phyloP scores from a whole-genome alignment of 2,329 filamentous ascomycete species.

The Exophiala spinifera region DNA sequence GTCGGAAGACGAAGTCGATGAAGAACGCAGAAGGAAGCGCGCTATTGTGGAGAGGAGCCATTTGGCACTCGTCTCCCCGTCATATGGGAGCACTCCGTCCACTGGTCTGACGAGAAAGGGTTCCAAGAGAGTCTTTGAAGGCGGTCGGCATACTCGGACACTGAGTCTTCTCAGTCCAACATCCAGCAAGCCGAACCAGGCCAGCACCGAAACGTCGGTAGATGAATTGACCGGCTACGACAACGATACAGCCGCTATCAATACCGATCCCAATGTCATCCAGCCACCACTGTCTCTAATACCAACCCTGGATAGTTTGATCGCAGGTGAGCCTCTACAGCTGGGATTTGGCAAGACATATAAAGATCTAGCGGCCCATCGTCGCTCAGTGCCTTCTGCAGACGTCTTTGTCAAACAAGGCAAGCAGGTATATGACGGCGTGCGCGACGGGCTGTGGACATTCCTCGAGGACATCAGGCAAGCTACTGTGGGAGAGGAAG shows the following conservation, averaged over 20 bases:
- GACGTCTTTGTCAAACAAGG: constrained; percentile 54
- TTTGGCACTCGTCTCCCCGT: neutral
- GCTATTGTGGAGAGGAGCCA: constrained; percentile 20
- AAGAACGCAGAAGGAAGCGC: constrained; percentile 21
- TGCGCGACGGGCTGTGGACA: constrained; percentile 85
- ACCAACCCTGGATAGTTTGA: constrained; percentile 25
- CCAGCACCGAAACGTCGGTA: neutral
- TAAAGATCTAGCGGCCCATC: constrained; percentile 40
- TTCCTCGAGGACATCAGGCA: constrained; percentile 95
- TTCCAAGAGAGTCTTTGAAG: constrained; percentile 64
- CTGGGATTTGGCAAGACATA: constrained; percentile 29
- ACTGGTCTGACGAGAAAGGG: constrained; percentile 27
- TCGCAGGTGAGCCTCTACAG: constrained; percentile 23
- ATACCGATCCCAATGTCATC: neutral
- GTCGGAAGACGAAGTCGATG: constrained; percentile 18
- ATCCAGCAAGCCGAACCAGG: constrained; percentile 1
- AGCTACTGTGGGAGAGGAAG: constrained; percentile 93
- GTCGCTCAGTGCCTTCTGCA: constrained; percentile 43
- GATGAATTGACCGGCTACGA: neutral
- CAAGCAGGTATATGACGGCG: constrained; percentile 83
- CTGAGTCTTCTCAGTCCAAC: constrained; percentile 68
- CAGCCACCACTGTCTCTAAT: constrained; percentile 16
- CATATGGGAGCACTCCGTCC: neutral
- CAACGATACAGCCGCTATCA: neutral
- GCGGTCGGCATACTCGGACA: constrained; percentile 58